Base-by-base conservation (phyloP, 2,329 filamentous ascomycete genomes). In the Colletotrichum paranaense region DNA sequence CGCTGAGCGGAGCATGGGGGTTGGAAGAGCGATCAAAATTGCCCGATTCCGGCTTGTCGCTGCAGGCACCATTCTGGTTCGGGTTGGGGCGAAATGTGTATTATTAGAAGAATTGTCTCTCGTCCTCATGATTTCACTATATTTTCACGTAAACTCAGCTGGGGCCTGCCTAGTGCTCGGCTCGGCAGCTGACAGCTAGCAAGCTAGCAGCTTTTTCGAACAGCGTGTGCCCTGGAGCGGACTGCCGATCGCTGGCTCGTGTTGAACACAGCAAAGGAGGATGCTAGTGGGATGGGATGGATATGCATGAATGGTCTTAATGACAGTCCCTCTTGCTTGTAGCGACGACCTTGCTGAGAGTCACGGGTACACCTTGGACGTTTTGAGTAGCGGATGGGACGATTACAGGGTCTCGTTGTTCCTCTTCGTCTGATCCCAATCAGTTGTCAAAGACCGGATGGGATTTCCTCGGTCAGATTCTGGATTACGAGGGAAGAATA, bases 51-150 rank as follows among this genome's bases (percentile, higher is more conserved):
- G 68, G 68, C 32, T 67, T 56, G 24, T 60, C 58, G 70, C 46
- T 62, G 60, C 53, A 70, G 52, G 52, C 56, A 62, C 46, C 62
- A 72, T 72, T 11, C 49, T 69, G 52, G n/a, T 49, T 42, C 56
- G 38, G 38, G 55, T n/a, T n/a, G 22, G 16, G 5, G 14, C n/a
- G 22, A 24, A 38, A 30, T 59, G 28, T 26, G 22, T 38, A 74
- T 58, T 74, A 74, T 63, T 74, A 74, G 68, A 30, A 72, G 32
- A 32, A 11, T 11, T 67, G 56, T 70, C 67, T 70, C 26, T 26
- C 62, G 12, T 60, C 28, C 8, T 32, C 32, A 49, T 46, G 30
- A 11, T 28, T 57, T 19, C 28, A 7, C 5, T 16, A 11, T 12
- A 19, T 38, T 42, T 26, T 32, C 62, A 26, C 46, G 46, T 49